These are phyloP conservation scores for Tephrocybe sp. DNA, from an alignment of 768 basidiomycete species.

Conservation along the genomic window DNA sequence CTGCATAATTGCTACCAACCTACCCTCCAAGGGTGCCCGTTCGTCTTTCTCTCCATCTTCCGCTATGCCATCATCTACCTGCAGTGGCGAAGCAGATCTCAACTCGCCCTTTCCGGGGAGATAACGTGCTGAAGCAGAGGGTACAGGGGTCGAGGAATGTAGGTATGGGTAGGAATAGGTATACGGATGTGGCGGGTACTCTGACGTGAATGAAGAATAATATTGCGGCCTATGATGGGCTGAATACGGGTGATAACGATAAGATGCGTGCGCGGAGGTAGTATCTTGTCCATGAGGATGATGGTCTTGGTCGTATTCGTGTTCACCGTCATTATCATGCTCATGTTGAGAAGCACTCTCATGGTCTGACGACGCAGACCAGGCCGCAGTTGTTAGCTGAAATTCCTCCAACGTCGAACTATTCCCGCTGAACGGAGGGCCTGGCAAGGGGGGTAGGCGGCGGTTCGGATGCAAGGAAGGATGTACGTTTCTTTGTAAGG, in stretches of 20 bases:
- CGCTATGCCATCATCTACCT: too few relatives aligned
- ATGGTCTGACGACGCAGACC: conserved; percentile 6
- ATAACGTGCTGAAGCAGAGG: conserved; percentile 3
- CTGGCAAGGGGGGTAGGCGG: conserved; percentile 8
- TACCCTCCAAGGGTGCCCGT: conserved; percentile 1
- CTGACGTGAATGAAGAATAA: background rate
- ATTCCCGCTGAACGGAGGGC: background rate
- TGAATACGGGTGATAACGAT: conserved; percentile 1
- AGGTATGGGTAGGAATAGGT: background rate
- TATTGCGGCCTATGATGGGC: background rate
- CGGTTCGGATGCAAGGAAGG: background rate
- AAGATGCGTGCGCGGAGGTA: background rate
- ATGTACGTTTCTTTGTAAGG: background rate
- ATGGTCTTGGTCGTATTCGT: background rate
- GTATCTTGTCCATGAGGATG: background rate
- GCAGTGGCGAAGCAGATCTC: background rate
- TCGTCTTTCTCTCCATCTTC: conserved; percentile 1
- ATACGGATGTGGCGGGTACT: background rate
- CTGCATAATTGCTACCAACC: conserved; percentile 10
- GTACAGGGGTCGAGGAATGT: background rate
- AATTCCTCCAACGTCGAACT: conserved; percentile 4
- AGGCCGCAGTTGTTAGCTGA: conserved; percentile 8
- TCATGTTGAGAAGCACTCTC: background rate
- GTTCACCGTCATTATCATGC: background rate
- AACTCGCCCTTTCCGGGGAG: background rate